Base-by-base conservation (phyloP, 1,139 yeast species). In the Hyphopichia burtonii region DNA sequence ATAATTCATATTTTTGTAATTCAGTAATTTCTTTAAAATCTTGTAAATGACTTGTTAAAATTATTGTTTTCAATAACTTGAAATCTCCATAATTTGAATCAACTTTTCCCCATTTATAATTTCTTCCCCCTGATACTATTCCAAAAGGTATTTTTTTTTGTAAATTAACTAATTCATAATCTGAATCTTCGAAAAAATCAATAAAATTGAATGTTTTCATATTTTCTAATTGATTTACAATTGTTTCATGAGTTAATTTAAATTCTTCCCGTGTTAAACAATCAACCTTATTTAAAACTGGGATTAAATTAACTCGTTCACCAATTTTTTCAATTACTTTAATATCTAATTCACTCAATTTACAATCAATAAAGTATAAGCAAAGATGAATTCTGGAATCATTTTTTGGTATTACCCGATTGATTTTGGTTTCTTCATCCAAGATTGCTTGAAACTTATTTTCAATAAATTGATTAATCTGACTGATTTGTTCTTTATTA, bases 11-110 rank as follows among this genome's bases (percentile, higher is more conserved):
- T 42, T 82, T 68, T 44, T 68, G 64, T 44, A 76, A 74, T 51
- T 79, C 82, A 2, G 90, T 83, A 35, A 71, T 62, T 48, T 82
- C 88, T 60, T 82, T 83, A 49, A 84, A 74, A 45, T 83, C 90
- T 54, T 80, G 82, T 51, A 83, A 63, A 58, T 83, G 87, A 2
- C 88, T 78, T 27, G 83, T 84, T 47, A 83, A 68, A 38, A 84
- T 55, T 4, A 83, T 74, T 40, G 82, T 78, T 59, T 78, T 79
- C 52, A 84, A 66, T 36, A 72, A 62, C 14, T 78, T 66, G 51
- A 82, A 80, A 56, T 83, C 88, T 44, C 83, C 77, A 44, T 66
- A 63, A 3, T 61, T 64, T n/a, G 74, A 66, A 53, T 79, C 77
- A 47, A 70, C 46, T 4, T 38, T 18, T 1, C 60, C 56, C 45